Evolutionary conservation across 495 filamentous ascomycete genomes (phyloP).

Genomic region (Schizothecium vesticola): DNA sequence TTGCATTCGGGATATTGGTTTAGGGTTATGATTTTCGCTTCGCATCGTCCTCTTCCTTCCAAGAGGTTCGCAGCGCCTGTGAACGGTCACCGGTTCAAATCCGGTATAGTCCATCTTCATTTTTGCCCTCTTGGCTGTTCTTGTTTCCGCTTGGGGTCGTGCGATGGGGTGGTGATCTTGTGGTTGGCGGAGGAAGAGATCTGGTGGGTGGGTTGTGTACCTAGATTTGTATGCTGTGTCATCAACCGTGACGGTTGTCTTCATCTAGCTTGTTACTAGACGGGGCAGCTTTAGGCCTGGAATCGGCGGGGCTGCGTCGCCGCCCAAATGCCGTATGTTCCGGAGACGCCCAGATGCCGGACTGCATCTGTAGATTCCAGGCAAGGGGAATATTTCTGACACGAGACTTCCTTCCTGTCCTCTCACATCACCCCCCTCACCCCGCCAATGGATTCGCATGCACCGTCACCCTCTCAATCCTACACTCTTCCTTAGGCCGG

Average conservation of each 20-base stretch:
- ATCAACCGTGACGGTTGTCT: neutral
- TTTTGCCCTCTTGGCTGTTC: neutral
- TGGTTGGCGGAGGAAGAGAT: neutral
- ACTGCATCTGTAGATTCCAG: neutral
- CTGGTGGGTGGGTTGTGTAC: neutral
- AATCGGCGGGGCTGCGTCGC: neutral
- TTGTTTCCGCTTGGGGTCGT: neutral
- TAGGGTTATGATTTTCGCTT: neutral
- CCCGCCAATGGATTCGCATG: conserved; percentile 91
- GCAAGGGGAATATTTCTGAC: neutral
- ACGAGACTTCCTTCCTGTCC: neutral
- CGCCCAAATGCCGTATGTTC: neutral
- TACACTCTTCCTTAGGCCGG: conserved; percentile 64
- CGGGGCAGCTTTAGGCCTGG: neutral
- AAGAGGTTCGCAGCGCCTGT: neutral
- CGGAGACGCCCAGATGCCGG: neutral
- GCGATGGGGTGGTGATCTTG: neutral
- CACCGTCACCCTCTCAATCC: conserved; percentile 72
- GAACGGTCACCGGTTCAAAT: neutral
- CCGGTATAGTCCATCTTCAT: neutral
- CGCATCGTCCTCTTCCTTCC: neutral
- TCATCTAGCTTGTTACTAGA: neutral
- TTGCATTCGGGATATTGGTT: neutral
- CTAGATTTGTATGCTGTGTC: neutral
- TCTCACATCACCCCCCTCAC: conserved; percentile 34